Conservation (phyloP, 2,329 filamentous ascomycete genomes). For the Cordyceps tenuipes region DNA sequence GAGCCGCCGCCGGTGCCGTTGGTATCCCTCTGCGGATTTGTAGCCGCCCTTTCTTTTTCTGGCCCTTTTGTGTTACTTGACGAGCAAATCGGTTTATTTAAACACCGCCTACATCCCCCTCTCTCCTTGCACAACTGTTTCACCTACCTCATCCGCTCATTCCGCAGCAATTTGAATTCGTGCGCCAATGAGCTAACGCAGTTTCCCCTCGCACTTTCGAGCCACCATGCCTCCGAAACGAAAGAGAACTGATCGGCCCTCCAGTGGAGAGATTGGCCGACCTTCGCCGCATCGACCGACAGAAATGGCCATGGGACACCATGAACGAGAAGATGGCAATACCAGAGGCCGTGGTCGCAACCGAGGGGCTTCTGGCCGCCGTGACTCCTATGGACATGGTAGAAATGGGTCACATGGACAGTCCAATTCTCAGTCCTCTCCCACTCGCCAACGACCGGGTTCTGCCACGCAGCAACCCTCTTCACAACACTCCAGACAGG, state of each 20-base stretch:
- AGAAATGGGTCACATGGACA: constrained; percentile 16
- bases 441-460: constrained; percentile 8
- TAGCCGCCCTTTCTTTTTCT: background rate
- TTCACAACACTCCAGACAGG: background rate
- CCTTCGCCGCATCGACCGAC: constrained; percentile 56
- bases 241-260: constrained; percentile 46
- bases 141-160: background rate
- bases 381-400: constrained; percentile 38
- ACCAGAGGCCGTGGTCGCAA: constrained; percentile 39
- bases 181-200: constrained; percentile 27
- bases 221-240: constrained; percentile 49
- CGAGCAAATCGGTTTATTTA: background rate
- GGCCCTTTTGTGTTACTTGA: background rate
- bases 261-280: constrained; percentile 38
- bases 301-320: constrained; percentile 46
- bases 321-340: constrained; percentile 46
- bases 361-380: constrained; percentile 40
- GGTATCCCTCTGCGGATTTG: background rate
- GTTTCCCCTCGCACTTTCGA: constrained; percentile 14
- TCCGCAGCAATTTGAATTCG: background rate
- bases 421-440: constrained; percentile 14
- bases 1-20: background rate
- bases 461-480: background rate
- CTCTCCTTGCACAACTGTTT: background rate
- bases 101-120: background rate